Conservation (phyloP, 2,329 filamentous ascomycete species). For the Myriosclerotinia duriaeana region DNA sequence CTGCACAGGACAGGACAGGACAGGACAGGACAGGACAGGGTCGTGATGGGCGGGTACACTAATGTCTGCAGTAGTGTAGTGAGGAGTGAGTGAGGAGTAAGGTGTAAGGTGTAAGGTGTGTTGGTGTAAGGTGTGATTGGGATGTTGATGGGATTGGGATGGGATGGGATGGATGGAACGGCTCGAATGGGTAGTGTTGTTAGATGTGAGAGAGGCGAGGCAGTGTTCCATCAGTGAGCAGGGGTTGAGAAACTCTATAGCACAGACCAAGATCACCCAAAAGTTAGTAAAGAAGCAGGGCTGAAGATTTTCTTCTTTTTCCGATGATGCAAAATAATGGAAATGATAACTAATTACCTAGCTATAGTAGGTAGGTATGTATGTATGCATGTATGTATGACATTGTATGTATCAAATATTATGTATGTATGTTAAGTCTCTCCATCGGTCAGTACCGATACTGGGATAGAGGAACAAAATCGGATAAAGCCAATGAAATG, state of each 20-base stretch:
- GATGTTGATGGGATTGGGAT: background rate
- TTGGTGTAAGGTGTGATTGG: too few relatives aligned
- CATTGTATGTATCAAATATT: too few relatives aligned
- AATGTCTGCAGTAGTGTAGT: background rate
- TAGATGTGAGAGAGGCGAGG: background rate
- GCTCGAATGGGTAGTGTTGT: background rate
- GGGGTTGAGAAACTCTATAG: background rate
- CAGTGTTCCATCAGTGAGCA: constrained; percentile 6
- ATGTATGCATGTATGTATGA: too few relatives aligned
- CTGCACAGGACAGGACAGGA: background rate
- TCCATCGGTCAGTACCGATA: too few relatives aligned
- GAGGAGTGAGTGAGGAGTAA: background rate
- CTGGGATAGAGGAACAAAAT: too few relatives aligned
- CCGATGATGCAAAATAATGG: background rate
- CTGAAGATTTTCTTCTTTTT: constrained; percentile 3
- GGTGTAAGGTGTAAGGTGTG: background rate
- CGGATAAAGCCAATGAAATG: too few relatives aligned
- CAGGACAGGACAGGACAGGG: background rate
- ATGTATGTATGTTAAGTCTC: too few relatives aligned
- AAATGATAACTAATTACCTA: too few relatives aligned
- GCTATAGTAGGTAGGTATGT: too few relatives aligned
- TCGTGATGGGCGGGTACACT: constrained; percentile 7
- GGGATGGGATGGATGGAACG: background rate
- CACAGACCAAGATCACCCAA: constrained; percentile 14
- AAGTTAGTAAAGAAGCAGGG: constrained; percentile 8